These are phyloP conservation scores for Zygosaccharomyces pseudorouxii DNA, from an alignment of 805 yeast species.

Conservation along the genomic window DNA sequence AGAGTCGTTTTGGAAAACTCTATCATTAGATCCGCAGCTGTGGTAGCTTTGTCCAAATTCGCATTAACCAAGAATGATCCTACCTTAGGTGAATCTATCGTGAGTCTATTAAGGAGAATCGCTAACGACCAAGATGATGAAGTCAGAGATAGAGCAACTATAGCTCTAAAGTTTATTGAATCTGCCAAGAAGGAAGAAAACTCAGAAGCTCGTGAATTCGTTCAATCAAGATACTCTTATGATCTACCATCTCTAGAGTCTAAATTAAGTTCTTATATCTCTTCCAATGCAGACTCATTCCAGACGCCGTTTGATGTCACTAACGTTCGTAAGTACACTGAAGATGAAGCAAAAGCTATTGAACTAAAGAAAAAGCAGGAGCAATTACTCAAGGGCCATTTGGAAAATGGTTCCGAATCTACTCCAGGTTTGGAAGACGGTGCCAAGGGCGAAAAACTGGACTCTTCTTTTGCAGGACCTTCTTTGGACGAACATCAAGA, in stretches of 20 bases:
- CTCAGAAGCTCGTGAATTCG: slow-evolving; percentile 42
- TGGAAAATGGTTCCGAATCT: slow-evolving; percentile 30
- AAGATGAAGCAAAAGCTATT: slow-evolving; percentile 63
- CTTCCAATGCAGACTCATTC: slow-evolving; percentile 35
- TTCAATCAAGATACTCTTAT: slow-evolving; percentile 63
- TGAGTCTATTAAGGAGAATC: slow-evolving; percentile 73
- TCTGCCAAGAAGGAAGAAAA: slow-evolving; percentile 35
- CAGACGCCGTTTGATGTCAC: slow-evolving; percentile 65
- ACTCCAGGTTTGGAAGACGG: slow-evolving; percentile 14
- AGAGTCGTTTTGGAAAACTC: slow-evolving; percentile 95
- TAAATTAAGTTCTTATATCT: slow-evolving; percentile 66
- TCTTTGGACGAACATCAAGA: slow-evolving; percentile 29
- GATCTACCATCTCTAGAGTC: slow-evolving; percentile 76
- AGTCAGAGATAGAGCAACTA: slow-evolving; percentile 94
- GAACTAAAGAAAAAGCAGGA: slow-evolving; percentile 52
- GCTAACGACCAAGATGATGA: slow-evolving; percentile 90
- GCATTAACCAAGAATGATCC: slow-evolving; percentile 70
- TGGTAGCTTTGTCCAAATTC: slow-evolving; percentile 85
- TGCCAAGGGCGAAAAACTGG: slow-evolving; percentile 27
- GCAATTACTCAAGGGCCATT: slow-evolving; percentile 23
- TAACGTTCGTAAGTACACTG: slow-evolving; percentile 58
- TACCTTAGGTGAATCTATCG: slow-evolving; percentile 61
- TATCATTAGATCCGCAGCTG: slow-evolving; percentile 92
- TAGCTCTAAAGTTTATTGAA: slow-evolving; percentile 66
- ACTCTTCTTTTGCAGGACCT: slow-evolving; percentile 27